Conservation (phyloP, 2,329 filamentous ascomycete genomes). For the Penicillium sumatraense region DNA sequence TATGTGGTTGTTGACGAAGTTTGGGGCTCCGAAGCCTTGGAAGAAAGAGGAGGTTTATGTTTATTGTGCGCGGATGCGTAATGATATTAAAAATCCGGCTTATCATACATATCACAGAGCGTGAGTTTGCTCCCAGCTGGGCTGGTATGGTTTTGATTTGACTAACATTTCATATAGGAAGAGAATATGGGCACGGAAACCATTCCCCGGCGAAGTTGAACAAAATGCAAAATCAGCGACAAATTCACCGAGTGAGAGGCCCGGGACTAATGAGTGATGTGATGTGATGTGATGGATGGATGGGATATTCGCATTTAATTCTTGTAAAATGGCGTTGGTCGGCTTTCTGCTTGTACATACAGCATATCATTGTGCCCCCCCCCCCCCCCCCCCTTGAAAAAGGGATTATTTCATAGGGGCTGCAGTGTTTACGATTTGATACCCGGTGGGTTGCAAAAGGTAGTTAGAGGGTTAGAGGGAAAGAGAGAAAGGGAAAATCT, state of each 20-base stretch:
- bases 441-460: neutral
- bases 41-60: constrained; percentile 23
- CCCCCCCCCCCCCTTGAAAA: too few relatives aligned
- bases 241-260: neutral
- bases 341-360: constrained; percentile 2
- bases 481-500: neutral
- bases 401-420: neutral
- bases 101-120: constrained; percentile 26
- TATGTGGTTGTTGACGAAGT: constrained; percentile 33
- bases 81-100: constrained; percentile 22
- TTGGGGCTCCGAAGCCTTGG: constrained; percentile 27
- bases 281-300: neutral
- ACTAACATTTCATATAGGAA: constrained; percentile 9
- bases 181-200: constrained; percentile 24
- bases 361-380: neutral
- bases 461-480: too few relatives aligned
- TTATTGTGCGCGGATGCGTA: constrained; percentile 24
- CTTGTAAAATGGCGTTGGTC: constrained; percentile 1
- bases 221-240: neutral
- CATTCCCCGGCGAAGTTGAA: constrained; percentile 3
- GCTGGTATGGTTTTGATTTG: neutral
- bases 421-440: neutral
- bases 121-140: constrained; percentile 8
- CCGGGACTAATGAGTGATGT: neutral
- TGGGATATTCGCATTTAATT: neutral